Base-by-base conservation (phyloP, 169 alveolate species). In the Babesia bigemina region DNA sequence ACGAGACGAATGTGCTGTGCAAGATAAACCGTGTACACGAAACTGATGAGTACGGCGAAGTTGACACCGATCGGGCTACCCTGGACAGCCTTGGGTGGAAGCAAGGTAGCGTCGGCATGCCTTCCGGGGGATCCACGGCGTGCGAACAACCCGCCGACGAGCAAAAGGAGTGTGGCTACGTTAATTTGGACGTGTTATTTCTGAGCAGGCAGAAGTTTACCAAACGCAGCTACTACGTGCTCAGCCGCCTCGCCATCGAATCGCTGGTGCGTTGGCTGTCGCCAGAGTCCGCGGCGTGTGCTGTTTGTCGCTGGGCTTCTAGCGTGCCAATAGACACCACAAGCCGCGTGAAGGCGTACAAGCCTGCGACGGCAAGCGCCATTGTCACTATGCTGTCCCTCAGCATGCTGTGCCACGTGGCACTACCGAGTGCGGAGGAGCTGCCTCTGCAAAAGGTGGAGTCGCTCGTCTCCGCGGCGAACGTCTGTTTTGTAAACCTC, bases 261-360 rank as follows among this genome's bases (percentile, higher is more conserved):
- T 13, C 76, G 29, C 24, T 67, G 53, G 76, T 67, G 24, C 29
- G 58, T 8, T 67, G 76, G 76, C 66, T 67, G 12, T 67, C 76
- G 44, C 76, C 76, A 8, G 48, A 67, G 42, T 67, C 76, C 21
- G 76, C 76, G 21, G 48, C 76, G 0, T 52, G 58, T 33, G 76
- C 76, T 16, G 45, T 67, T 6, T 67, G 65, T 42, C 63, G 76
- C 10, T 67, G 76, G 76, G 76, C 81, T 19, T 73, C 87, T 0
- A 59, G 75, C 22, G 60, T 79, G 16, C 87, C 87, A 14, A 65
- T 59, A 4, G 87, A 79, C 67, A 70, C 72, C 33, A 63, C 69
- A 4, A 72, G 84, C 76, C 33, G 75, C 12, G 75, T 79, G 33
- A 70, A 67, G 26, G 22, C 81, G 48, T 63, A 79, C 48, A 72